These are phyloP conservation scores for Gossypium lobatum DNA, from an alignment of 441 rosid species.

Conservation along the genomic window DNA sequence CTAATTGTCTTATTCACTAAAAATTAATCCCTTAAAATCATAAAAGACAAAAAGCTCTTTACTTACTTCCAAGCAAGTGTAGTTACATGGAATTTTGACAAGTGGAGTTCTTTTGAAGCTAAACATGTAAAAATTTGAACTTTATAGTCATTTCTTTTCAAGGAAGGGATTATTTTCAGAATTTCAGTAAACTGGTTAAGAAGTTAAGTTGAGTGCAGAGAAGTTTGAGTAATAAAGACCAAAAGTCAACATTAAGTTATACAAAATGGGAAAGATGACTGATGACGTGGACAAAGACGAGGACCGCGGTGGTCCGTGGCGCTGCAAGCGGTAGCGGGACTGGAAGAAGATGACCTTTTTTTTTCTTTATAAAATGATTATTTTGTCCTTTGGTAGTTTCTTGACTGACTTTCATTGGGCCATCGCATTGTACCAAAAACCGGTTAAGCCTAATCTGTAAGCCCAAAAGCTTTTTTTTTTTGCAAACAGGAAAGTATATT, in stretches of 20 bases:
- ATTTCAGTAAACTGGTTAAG: background rate
- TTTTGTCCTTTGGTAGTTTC: no score
- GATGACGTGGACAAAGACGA: background rate
- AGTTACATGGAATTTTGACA: background rate
- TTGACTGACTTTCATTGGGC: no score
- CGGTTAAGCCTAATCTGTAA: no score
- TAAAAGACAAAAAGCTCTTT: background rate
- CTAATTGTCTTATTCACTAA: background rate
- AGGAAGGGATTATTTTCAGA: no score
- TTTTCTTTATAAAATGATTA: background rate
- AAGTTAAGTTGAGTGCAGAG: background rate
- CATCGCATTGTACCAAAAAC: no score
- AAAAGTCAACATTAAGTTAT: background rate
- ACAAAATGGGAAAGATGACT: background rate
- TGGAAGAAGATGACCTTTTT: background rate
- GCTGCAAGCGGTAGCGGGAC: background rate
- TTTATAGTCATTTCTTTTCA: background rate
- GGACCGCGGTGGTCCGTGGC: background rate
- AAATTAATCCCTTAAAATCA: background rate
- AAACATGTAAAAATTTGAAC: background rate
- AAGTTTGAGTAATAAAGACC: background rate
- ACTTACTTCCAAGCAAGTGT: background rate
- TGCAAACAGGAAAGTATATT: no score
- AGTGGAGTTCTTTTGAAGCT: background rate
- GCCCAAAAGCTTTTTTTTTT: no score